Evolutionary conservation across 2,329 filamentous ascomycete genomes (phyloP).

Genomic region (Cytospora leucostoma): DNA sequence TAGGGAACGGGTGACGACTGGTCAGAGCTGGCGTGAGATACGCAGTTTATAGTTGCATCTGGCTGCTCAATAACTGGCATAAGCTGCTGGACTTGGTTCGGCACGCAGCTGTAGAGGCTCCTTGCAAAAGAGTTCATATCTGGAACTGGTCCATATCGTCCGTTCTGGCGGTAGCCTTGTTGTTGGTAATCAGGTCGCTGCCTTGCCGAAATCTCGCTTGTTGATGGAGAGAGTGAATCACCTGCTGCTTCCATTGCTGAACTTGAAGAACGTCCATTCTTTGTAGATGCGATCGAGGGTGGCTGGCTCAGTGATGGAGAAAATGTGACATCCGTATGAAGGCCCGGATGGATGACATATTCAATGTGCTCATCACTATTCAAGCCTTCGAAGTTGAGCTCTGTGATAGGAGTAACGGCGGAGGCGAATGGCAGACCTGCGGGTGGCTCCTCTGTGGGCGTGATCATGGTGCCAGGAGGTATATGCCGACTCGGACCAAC

Average conservation of each 20-base stretch:
- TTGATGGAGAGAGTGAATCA: constrained; percentile 13
- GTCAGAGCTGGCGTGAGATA: constrained; percentile 10
- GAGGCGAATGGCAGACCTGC: background rate
- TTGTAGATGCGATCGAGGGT: constrained; percentile 9
- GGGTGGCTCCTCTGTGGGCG: background rate
- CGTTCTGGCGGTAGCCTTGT: background rate
- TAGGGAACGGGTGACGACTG: constrained; percentile 9
- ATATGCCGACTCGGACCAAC: background rate
- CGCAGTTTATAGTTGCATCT: background rate
- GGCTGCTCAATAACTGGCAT: background rate
- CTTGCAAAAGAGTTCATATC: background rate
- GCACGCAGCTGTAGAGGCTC: background rate
- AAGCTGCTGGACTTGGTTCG: background rate
- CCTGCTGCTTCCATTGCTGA: constrained; percentile 17
- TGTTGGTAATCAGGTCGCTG: constrained; percentile 13
- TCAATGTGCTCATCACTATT: constrained; percentile 11
- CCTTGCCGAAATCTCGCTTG: constrained; percentile 14
- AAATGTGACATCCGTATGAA: constrained; percentile 10
- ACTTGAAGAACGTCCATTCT: constrained; percentile 17
- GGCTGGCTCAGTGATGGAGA: constrained; percentile 13
- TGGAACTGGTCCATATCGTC: background rate
- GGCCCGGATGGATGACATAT: constrained; percentile 11
- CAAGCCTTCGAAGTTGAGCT: constrained; percentile 6
- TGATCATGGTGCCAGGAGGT: background rate
- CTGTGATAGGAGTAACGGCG: constrained; percentile 1